Evolutionary conservation across 495 filamentous ascomycete genomes (phyloP).

Genomic region (Neurospora sp.): DNA sequence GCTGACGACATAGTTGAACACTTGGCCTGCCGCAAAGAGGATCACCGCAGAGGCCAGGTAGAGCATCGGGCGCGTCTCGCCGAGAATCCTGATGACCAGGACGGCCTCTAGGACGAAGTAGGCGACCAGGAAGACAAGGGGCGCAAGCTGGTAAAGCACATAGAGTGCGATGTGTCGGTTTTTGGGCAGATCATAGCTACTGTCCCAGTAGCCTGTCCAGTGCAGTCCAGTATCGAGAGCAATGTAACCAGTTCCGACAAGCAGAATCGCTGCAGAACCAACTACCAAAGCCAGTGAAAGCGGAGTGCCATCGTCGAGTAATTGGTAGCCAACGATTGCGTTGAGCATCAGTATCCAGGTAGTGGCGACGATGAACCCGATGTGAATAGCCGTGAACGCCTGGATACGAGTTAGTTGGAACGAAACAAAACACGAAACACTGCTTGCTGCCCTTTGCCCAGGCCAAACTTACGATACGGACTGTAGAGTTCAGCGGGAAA

Average conservation of each 20-base stretch:
- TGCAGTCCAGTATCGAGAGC: conserved; percentile 84
- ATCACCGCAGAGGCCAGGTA: conserved; percentile 65
- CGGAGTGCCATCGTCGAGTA: conserved; percentile 87
- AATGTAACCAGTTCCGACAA: conserved; percentile 91
- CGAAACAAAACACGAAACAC: conserved; percentile 3
- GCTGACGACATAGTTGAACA: conserved; percentile 93
- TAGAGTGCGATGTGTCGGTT: conserved; percentile 81
- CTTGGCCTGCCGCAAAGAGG: conserved; percentile 82
- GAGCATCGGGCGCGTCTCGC: conserved; percentile 80
- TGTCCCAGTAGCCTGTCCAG: conserved; percentile 69
- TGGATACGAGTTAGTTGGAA: conserved; percentile 22
- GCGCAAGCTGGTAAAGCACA: conserved; percentile 84
- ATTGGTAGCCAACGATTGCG: conserved; percentile 82
- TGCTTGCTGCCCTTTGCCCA: conserved; percentile 21
- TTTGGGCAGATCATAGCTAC: conserved; percentile 36
- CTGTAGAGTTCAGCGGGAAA: conserved; percentile 60
- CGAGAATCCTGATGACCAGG: conserved; percentile 73
- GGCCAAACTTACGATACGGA: conserved; percentile 51
- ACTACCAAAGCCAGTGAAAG: conserved; percentile 68
- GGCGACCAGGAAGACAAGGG: conserved; percentile 73
- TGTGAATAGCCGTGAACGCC: conserved; percentile 89
- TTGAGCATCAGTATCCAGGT: conserved; percentile 90
- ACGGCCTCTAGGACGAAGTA: conserved; percentile 77
- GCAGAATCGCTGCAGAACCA: conserved; percentile 57
- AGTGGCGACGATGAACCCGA: conserved; percentile 79